A percentile compares a stretch with the other conserved stretches of the same genome.
Evolutionary conservation across 2,329 filamentous ascomycete genomes (phyloP).

Genomic region (Alternaria sp.): DNA sequence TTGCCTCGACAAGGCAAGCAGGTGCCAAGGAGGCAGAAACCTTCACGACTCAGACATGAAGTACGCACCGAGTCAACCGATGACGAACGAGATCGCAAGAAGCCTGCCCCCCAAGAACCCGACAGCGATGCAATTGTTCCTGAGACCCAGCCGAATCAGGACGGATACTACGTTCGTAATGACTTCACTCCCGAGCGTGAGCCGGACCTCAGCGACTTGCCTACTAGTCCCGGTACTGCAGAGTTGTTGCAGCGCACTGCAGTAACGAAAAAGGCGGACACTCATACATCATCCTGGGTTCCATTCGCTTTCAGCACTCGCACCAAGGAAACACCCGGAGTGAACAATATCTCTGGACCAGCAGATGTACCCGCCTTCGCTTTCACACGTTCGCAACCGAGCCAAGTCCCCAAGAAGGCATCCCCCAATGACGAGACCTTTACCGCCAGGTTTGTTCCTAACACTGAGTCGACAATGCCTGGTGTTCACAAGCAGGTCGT

Average conservation of each 20-base stretch:
- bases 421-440: background rate
- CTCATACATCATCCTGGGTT: background rate
- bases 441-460: background rate
- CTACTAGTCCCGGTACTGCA: conserved; percentile 4
- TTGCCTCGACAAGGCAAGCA: conserved; percentile 9
- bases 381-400: background rate
- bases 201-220: background rate
- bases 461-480: background rate
- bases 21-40: conserved; percentile 2
- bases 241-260: conserved; percentile 6
- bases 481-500: background rate
- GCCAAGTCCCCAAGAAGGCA: background rate
- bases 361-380: conserved; percentile 2
- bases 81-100: conserved; percentile 10
- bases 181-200: background rate
- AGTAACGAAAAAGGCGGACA: background rate
- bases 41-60: conserved; percentile 34
- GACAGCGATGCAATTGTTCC: conserved; percentile 24
- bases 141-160: conserved; percentile 26
- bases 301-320: background rate
- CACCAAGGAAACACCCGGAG: background rate
- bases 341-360: background rate
- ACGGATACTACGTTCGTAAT: background rate
- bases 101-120: conserved; percentile 18
- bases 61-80: conserved; percentile 19